Percentiles rank a stretch among this genome's conserved stretches.
phyloP scores from a whole-genome alignment of 768 basidiomycete species.

The Collybia mongolica region DNA sequence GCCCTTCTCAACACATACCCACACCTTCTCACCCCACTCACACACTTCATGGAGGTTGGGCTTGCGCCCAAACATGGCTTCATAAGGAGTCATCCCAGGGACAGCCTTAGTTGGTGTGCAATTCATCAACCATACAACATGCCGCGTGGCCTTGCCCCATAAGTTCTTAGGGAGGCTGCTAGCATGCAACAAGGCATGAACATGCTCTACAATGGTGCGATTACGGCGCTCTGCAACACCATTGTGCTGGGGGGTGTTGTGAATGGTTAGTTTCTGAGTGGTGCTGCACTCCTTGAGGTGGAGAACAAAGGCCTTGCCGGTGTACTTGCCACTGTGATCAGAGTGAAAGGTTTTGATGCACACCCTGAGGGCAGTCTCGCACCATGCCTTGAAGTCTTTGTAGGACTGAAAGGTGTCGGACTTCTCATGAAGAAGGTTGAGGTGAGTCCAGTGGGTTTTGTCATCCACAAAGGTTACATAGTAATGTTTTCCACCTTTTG shows the following conservation, averaged over 20 bases:
- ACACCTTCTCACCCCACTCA: constrained; percentile 32
- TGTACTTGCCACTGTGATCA: constrained; percentile 38
- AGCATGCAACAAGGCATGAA: constrained; percentile 32
- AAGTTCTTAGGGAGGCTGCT: constrained; percentile 31
- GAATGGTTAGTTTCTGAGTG: constrained; percentile 31
- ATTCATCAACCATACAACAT: constrained; percentile 31
- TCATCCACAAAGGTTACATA: no score
- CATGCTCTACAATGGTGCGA: constrained; percentile 29
- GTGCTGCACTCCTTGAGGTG: constrained; percentile 32
- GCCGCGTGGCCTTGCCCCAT: constrained; percentile 35
- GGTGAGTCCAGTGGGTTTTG: no score
- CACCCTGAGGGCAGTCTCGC: constrained; percentile 22
- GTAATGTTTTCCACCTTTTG: no score
- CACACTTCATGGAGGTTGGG: constrained; percentile 25
- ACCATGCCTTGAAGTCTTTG: constrained; percentile 24
- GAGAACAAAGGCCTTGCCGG: constrained; percentile 21
- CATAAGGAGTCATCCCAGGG: constrained; percentile 24
- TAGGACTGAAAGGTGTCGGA: constrained; percentile 21
- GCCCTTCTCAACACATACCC: constrained; percentile 27
- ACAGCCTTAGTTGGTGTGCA: constrained; percentile 22
- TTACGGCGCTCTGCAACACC: constrained; percentile 42
- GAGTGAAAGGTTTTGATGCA: constrained; percentile 27
- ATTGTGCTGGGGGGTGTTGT: constrained; percentile 31
- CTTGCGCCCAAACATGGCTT: constrained; percentile 23
- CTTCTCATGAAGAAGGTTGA: constrained; percentile 22